phyloP scores from a whole-genome alignment of 176 grass and related monocot species.

The Musa itinerans region DNA sequence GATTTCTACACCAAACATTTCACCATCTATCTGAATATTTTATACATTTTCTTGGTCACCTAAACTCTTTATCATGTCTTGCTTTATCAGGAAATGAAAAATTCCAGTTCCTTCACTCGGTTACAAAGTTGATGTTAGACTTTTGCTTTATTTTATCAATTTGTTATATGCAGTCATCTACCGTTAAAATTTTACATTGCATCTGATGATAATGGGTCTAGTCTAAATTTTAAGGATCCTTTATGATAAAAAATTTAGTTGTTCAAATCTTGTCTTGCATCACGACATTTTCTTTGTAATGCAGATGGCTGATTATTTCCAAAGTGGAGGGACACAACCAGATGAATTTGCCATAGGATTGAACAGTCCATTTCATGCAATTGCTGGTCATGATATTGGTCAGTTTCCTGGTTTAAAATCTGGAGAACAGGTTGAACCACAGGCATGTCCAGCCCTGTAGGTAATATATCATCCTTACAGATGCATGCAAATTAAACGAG shows the following conservation, averaged over 20 bases:
- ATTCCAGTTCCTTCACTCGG: too few species aligned
- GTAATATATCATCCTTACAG: not conserved
- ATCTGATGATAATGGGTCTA: too few species aligned
- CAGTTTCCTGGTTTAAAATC: conserved; percentile 57
- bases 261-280: not conserved
- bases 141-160: too few species aligned
- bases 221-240: not conserved
- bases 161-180: too few species aligned
- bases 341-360: conserved; percentile 66
- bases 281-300: conserved; percentile 8
- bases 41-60: too few species aligned
- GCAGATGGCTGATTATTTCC: conserved; percentile 72
- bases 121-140: too few species aligned
- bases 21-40: too few species aligned
- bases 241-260: not conserved
- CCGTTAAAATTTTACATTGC: too few species aligned
- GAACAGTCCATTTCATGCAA: conserved; percentile 35
- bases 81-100: too few species aligned
- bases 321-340: conserved; percentile 13
- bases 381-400: conserved; percentile 78
- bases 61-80: too few species aligned
- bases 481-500: not conserved
- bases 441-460: conserved; percentile 12
- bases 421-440: conserved; percentile 37
- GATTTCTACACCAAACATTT: too few species aligned